Evolutionary conservation across 352 stramenopile genomes (phyloP).

Genomic region (Phytophthora meadii): DNA sequence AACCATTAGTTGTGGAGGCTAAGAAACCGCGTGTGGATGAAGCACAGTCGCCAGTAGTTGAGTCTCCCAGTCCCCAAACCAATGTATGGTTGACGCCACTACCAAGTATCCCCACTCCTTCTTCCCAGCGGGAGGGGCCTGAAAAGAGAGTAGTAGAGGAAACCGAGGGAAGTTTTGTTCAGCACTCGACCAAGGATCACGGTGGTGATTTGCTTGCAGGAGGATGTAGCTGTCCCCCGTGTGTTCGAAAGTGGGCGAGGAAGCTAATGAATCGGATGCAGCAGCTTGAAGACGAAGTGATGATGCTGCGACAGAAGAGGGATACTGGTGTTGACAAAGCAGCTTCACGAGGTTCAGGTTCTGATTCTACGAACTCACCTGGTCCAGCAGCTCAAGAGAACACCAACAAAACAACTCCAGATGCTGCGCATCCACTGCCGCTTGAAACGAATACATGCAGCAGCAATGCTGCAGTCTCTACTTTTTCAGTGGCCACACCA

Average conservation of each 20-base stretch:
- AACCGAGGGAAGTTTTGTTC: constrained; percentile 22
- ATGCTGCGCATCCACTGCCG: background rate
- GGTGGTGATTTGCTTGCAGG: constrained; percentile 39
- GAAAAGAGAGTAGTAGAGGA: background rate
- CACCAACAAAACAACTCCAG: background rate
- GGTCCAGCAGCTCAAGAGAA: background rate
- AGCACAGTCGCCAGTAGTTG: constrained; percentile 2
- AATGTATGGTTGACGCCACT: constrained; percentile 21
- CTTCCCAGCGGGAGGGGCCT: background rate
- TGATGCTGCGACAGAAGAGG: constrained; percentile 27
- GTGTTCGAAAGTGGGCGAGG: constrained; percentile 41
- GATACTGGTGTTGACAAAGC: background rate
- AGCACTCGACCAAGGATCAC: constrained; percentile 26
- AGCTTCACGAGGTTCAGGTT: background rate
- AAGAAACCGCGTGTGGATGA: constrained; percentile 29
- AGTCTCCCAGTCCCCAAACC: constrained; percentile 8
- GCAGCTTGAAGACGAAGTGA: constrained; percentile 43
- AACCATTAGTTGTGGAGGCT: constrained; percentile 4
- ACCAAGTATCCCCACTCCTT: background rate
- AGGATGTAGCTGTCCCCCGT: constrained; percentile 41
- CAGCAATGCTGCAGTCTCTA: background rate
- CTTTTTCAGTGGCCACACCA: constrained; percentile 3
- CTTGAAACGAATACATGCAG: background rate
- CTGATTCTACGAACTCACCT: constrained; percentile 2
- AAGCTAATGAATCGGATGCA: constrained; percentile 46